Conservation (phyloP, 495 filamentous ascomycete species). For the Penicillium macrosclerotiorum region DNA sequence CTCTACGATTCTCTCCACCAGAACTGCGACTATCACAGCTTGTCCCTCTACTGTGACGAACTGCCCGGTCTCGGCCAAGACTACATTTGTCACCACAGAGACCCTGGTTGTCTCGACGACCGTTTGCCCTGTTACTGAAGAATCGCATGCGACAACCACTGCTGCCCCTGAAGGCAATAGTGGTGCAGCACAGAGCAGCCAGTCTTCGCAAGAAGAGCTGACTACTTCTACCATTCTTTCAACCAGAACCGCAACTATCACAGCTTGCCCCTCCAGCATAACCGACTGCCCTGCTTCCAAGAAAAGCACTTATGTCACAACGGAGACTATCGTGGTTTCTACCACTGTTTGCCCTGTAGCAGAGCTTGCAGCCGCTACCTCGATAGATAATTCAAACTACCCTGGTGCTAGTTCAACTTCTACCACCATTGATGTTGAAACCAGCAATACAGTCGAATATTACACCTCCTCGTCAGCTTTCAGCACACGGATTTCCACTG, state of each 20-base stretch:
- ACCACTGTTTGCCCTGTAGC: background rate
- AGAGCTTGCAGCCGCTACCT: too few relatives aligned
- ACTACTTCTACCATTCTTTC: background rate
- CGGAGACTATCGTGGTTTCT: background rate
- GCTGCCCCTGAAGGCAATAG: background rate
- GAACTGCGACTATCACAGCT: too few relatives aligned
- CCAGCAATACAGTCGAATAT: too few relatives aligned
- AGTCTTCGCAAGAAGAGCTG: background rate
- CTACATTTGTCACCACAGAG: too few relatives aligned
- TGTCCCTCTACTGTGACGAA: too few relatives aligned
- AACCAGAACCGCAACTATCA: background rate
- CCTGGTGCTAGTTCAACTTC: background rate
- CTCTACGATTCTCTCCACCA: too few relatives aligned
- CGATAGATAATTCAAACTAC: too few relatives aligned
- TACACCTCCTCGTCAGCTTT: background rate
- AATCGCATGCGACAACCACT: background rate
- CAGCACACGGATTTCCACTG: background rate
- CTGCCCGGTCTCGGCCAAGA: too few relatives aligned
- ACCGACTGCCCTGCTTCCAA: background rate
- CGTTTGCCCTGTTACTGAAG: too few relatives aligned
- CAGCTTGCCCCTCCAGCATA: background rate
- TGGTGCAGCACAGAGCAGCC: background rate
- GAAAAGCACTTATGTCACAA: background rate
- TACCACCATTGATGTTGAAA: background rate
- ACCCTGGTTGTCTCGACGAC: too few relatives aligned